phyloP scores from a whole-genome alignment of 495 filamentous ascomycete genomes.

The Aspergillus sclerotioniger region DNA sequence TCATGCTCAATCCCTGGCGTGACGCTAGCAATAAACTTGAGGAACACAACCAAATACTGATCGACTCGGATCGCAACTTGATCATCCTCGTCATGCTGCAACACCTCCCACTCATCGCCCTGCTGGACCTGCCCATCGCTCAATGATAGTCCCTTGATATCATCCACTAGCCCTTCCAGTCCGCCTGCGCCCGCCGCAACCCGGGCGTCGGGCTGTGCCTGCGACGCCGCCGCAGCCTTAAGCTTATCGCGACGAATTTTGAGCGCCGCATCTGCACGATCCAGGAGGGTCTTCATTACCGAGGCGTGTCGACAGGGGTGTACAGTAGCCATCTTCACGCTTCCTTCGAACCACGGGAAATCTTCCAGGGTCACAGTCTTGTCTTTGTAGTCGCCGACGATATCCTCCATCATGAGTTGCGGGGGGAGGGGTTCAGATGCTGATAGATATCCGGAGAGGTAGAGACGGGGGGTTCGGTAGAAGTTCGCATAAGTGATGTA shows the following conservation, averaged over 20 bases:
- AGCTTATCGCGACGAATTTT: conserved; percentile 85
- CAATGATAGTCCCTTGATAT: conserved; percentile 48
- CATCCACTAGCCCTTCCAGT: conserved; percentile 64
- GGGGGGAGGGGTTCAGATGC: conserved; percentile 82
- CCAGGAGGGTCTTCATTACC: conserved; percentile 97
- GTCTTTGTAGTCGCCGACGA: conserved; percentile 98
- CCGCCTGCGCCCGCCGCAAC: conserved; percentile 52
- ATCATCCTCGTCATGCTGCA: conserved; percentile 64
- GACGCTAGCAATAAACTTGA: conserved; percentile 97
- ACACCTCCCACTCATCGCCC: conserved; percentile 85
- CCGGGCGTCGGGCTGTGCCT: conserved; percentile 34
- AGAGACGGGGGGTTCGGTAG: conserved; percentile 94
- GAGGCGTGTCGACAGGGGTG: conserved; percentile 92
- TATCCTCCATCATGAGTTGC: conserved; percentile 96
- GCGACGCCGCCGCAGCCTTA: conserved; percentile 29
- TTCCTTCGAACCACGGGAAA: conserved; percentile 83
- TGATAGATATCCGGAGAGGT: conserved; percentile 86
- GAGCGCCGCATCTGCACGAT: conserved; percentile 88
- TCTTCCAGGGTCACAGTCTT: conserved; percentile 99
- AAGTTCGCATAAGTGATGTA: conserved; percentile 98
- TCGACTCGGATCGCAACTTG: conserved; percentile 92
- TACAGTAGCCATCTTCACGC: conserved; percentile 91
- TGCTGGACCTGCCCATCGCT: conserved; percentile 32
- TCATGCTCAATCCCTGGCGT: conserved; percentile 98
- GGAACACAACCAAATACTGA: conserved; percentile 95